Conservation (phyloP, 306 rosid genomes). For the Abrus precatorius region DNA sequence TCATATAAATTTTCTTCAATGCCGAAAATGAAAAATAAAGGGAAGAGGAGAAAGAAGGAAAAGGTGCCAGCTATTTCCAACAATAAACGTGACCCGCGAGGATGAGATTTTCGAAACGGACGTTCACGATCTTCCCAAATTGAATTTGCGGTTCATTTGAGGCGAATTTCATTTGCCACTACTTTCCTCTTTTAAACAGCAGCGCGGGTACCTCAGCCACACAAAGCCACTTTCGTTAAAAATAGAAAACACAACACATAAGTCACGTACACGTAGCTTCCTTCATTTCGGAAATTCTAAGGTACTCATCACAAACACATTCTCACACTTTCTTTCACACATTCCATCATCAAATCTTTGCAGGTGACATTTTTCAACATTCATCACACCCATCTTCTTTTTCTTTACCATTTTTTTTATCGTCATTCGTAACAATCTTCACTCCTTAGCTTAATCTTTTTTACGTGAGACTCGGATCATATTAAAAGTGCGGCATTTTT, state of each 20-base stretch:
- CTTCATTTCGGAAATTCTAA: slow-evolving; percentile 52
- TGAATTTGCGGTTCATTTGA: slow-evolving; percentile 70
- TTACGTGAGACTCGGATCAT: slow-evolving; percentile 4
- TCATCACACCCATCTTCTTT: background rate
- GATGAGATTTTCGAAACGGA: slow-evolving; percentile 51
- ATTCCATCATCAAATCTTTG: slow-evolving; percentile 30
- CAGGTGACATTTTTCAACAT: background rate
- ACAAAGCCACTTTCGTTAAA: slow-evolving; percentile 50
- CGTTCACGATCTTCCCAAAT: slow-evolving; percentile 58
- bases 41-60: background rate
- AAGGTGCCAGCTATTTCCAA: slow-evolving; percentile 75
- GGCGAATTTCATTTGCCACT: slow-evolving; percentile 65
- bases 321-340: slow-evolving; percentile 35
- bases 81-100: slow-evolving; percentile 53
- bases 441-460: slow-evolving; percentile 6
- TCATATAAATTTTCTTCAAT: too few relatives aligned
- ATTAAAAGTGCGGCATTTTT: slow-evolving; percentile 31
- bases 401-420: background rate
- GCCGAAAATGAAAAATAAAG: too few relatives aligned
- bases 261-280: slow-evolving; percentile 27
- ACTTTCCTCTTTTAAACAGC: slow-evolving; percentile 61
- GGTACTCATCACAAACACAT: slow-evolving; percentile 53
- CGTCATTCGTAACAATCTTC: background rate
- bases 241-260: slow-evolving; percentile 29
- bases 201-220: slow-evolving; percentile 60